Percentiles rank a stretch among this genome's conserved stretches.
phyloP scores from a whole-genome alignment of 2,329 filamentous ascomycete species.

The Fusarium keratoplasticum region DNA sequence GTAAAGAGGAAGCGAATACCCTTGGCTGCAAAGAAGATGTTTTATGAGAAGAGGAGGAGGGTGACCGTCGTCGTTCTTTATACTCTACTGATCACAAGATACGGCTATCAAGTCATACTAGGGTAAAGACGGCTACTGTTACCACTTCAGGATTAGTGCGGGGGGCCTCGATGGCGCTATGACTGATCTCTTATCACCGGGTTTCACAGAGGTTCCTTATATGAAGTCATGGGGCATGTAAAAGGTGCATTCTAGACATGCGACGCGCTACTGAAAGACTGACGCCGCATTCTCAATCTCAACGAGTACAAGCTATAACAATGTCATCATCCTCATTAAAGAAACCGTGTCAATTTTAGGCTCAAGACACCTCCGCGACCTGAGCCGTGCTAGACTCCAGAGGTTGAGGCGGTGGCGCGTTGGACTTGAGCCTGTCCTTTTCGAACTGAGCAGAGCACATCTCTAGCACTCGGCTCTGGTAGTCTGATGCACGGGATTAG shows the following conservation, averaged over 20 bases:
- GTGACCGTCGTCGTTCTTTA: background rate
- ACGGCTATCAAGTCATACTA: background rate
- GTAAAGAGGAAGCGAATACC: background rate
- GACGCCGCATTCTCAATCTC: background rate
- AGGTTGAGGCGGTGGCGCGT: background rate
- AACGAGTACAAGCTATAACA: background rate
- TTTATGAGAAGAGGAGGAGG: background rate
- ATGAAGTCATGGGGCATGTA: background rate
- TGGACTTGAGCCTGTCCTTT: background rate
- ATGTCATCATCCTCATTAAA: background rate
- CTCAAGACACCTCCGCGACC: background rate
- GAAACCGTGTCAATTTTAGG: background rate
- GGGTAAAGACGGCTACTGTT: background rate
- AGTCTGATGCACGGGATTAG: slow-evolving; percentile 16
- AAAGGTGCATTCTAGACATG: background rate
- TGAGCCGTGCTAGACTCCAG: background rate
- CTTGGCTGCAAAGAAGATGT: background rate
- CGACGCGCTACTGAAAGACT: background rate
- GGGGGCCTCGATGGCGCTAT: background rate
- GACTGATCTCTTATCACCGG: background rate
- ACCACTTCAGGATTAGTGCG: background rate
- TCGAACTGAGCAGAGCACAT: slow-evolving; percentile 23
- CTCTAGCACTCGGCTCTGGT: slow-evolving; percentile 25
- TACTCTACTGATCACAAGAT: background rate
- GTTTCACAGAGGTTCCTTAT: background rate